These are phyloP conservation scores for Gamarada debralockiae DNA, from an alignment of 495 filamentous ascomycete species.

Conservation along the genomic window DNA sequence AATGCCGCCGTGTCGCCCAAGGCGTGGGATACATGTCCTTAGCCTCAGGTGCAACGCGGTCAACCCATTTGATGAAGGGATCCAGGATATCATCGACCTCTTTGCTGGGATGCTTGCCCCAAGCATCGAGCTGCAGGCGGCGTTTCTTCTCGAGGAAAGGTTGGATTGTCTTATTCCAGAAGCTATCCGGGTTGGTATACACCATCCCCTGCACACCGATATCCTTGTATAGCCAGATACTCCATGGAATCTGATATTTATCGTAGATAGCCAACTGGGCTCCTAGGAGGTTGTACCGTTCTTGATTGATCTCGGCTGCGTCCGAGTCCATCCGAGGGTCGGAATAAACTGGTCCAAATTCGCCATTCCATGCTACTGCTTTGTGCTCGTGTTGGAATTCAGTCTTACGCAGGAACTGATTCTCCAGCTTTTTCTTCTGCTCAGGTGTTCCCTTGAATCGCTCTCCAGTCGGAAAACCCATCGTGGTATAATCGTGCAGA, in stretches of 20 bases:
- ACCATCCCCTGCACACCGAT: slow-evolving; percentile 64
- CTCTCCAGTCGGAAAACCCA: slow-evolving; percentile 55
- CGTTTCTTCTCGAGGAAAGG: slow-evolving; percentile 56
- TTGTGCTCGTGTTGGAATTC: slow-evolving; percentile 50
- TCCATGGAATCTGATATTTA: slow-evolving; percentile 54
- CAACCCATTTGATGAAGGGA: slow-evolving; percentile 43
- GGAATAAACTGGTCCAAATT: slow-evolving; percentile 63
- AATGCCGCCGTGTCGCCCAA: slow-evolving; percentile 54
- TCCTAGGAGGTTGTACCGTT: slow-evolving; percentile 51
- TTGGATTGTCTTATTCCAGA: slow-evolving; percentile 47
- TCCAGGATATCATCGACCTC: slow-evolving; percentile 32
- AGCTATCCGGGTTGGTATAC: slow-evolving; percentile 41
- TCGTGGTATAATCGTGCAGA: slow-evolving; percentile 56
- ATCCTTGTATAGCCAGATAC: slow-evolving; percentile 66
- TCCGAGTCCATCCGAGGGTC: slow-evolving; percentile 34
- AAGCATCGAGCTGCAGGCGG: slow-evolving; percentile 49
- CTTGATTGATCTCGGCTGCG: slow-evolving; percentile 41
- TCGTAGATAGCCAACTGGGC: slow-evolving; percentile 57
- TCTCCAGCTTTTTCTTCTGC: slow-evolving; percentile 46
- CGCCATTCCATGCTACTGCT: slow-evolving; percentile 62
- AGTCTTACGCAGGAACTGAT: slow-evolving; percentile 51
- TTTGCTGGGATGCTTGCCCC: slow-evolving; percentile 62
- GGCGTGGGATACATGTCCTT: slow-evolving; percentile 45
- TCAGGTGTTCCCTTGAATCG: slow-evolving; percentile 48
- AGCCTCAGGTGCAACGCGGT: slow-evolving; percentile 43